Conservation (phyloP, 2,329 filamentous ascomycete species). For the Aspergillus fumigatiaffinis region DNA sequence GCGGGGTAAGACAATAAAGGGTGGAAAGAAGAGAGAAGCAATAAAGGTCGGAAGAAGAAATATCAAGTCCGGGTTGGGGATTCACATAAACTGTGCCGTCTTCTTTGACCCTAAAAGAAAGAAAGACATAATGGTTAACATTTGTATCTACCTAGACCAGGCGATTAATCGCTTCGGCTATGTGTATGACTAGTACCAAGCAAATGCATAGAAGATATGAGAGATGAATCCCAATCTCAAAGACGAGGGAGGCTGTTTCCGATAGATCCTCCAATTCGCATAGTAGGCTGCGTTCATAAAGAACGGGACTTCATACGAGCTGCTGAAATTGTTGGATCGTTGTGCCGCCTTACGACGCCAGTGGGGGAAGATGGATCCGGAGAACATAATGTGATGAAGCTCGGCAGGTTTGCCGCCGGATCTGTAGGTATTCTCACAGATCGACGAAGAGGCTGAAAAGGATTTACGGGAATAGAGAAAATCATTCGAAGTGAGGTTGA, state of each 20-base stretch:
- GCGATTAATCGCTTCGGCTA: slow-evolving; percentile 5
- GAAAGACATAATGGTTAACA: slow-evolving; percentile 21
- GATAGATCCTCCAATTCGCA: slow-evolving; percentile 73
- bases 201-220: slow-evolving; percentile 80
- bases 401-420: background rate
- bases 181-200: slow-evolving; percentile 45
- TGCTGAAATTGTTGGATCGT: slow-evolving; percentile 17
- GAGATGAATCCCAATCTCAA: slow-evolving; percentile 74
- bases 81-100: slow-evolving; percentile 74
- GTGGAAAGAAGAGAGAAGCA: slow-evolving; percentile 15
- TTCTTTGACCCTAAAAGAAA: slow-evolving; percentile 54
- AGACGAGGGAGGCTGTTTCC: slow-evolving; percentile 67
- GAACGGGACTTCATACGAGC: slow-evolving; percentile 35
- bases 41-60: background rate
- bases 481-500: background rate
- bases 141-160: slow-evolving; percentile 12
- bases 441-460: background rate
- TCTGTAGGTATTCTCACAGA: background rate
- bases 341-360: slow-evolving; percentile 23
- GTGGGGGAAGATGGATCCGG: slow-evolving; percentile 21
- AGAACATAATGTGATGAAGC: slow-evolving; percentile 13
- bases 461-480: slow-evolving; percentile 2
- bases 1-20: background rate
- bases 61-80: slow-evolving; percentile 20
- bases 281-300: slow-evolving; percentile 74